Conservation (phyloP, 139 green algal species). For the Coelastrella sp. region DNA sequence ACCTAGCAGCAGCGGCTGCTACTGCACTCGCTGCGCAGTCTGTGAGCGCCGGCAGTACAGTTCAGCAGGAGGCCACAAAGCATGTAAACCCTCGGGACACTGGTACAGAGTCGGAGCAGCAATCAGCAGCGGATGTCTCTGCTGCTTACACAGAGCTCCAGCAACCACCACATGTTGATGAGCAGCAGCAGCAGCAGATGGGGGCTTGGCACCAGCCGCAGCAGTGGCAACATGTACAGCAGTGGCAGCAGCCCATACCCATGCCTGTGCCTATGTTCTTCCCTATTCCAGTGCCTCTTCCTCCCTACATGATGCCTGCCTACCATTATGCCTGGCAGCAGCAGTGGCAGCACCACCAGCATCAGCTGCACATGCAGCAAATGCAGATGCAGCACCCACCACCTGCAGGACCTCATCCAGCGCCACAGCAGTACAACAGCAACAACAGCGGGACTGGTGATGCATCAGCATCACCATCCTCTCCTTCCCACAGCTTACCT, state of each 20-base stretch:
- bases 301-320: slow-evolving; percentile 30
- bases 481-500: not conserved
- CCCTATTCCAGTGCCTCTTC: slow-evolving; percentile 10
- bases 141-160: not conserved
- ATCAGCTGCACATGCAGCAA: slow-evolving; percentile 21
- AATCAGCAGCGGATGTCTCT: not conserved
- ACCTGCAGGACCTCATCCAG: not conserved
- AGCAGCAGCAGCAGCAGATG: slow-evolving; percentile 22
- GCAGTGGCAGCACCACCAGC: slow-evolving; percentile 22
- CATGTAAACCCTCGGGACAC: too few species aligned
- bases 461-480: not conserved
- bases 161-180: not conserved
- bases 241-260: slow-evolving; percentile 14
- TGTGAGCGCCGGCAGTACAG: slow-evolving; percentile 11
- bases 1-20: slow-evolving; percentile 39
- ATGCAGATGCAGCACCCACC: not conserved
- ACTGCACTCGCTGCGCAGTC: slow-evolving; percentile 15
- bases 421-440: not conserved
- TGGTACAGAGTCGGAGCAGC: not conserved
- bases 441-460: not conserved
- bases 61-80: too few species aligned
- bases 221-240: slow-evolving; percentile 13
- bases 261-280: slow-evolving; percentile 39
- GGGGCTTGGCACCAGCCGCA: slow-evolving; percentile 3
- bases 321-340: slow-evolving; percentile 32